phyloP scores from a whole-genome alignment of 1,139 yeast genomes.

The Kodamaea ohmeri region DNA sequence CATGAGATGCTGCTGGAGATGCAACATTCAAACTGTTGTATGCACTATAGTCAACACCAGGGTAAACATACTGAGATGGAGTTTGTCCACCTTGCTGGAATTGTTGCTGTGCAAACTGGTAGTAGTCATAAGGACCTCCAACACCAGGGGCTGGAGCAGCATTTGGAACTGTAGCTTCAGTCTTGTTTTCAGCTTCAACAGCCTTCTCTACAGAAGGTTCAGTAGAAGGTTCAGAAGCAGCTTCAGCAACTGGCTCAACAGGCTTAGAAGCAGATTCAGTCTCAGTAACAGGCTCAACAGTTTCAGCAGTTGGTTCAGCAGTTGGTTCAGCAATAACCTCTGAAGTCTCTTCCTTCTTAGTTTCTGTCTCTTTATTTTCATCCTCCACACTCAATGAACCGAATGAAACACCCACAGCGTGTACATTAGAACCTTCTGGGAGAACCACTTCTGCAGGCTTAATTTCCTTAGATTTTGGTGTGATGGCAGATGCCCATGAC shows the following conservation, averaged over 20 bases:
- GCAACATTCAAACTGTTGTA: conserved; percentile 31
- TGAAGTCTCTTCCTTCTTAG: conserved; percentile 7
- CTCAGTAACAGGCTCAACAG: background rate
- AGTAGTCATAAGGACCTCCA: conserved; percentile 28
- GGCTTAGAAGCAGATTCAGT: too few species aligned
- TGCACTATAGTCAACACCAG: conserved; percentile 44
- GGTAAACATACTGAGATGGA: conserved; percentile 45
- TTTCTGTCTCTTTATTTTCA: conserved; percentile 29
- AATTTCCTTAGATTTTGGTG: conserved; percentile 45
- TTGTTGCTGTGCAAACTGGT: conserved; percentile 42
- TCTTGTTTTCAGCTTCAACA: too few species aligned
- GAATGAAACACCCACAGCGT: conserved; percentile 66
- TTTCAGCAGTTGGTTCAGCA: background rate
- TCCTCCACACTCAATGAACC: conserved; percentile 60
- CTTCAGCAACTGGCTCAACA: too few species aligned
- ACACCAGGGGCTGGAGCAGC: conserved; percentile 9
- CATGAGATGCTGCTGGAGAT: conserved; percentile 38
- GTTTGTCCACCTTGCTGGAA: conserved; percentile 40
- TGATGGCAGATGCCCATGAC: conserved; percentile 61
- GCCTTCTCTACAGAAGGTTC: too few species aligned
- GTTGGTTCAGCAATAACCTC: too few species aligned
- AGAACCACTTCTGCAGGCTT: conserved; percentile 49
- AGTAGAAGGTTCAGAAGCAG: too few species aligned
- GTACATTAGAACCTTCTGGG: conserved; percentile 51
- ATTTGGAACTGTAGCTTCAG: conserved; percentile 1